Percentiles rank a stretch among this genome's conserved stretches.
Evolutionary conservation across 257 asterid genomes (phyloP).

Genomic region (Verbena officinalis): DNA sequence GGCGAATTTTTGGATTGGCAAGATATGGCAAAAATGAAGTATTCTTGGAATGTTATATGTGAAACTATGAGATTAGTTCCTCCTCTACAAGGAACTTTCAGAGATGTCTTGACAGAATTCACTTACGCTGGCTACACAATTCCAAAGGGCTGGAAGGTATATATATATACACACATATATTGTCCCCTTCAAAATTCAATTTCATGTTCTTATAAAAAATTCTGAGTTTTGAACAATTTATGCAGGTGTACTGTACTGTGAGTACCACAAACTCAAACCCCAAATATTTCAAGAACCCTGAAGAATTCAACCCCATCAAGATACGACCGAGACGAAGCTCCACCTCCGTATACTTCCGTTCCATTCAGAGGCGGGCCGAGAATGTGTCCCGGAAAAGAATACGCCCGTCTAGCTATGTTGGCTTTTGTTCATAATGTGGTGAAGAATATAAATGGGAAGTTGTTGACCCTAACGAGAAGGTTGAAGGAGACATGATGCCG

Average conservation of each 20-base stretch:
- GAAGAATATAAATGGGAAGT: slow-evolving; percentile 52
- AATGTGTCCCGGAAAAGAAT: slow-evolving; percentile 66
- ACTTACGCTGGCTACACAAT: slow-evolving; percentile 62
- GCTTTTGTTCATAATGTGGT: slow-evolving; percentile 53
- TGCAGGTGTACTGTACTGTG: slow-evolving; percentile 58
- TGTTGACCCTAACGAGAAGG: slow-evolving; percentile 47
- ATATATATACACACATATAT: not conserved
- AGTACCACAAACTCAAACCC: slow-evolving; percentile 54
- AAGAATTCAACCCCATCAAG: slow-evolving; percentile 56
- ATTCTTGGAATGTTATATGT: slow-evolving; percentile 56
- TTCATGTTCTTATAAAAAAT: no score
- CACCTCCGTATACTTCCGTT: slow-evolving; percentile 42
- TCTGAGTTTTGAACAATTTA: not conserved
- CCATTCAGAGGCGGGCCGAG: no score
- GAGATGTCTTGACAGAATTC: slow-evolving; percentile 51
- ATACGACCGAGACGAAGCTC: slow-evolving; percentile 34
- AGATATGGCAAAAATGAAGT: slow-evolving; percentile 59
- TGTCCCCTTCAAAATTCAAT: not conserved
- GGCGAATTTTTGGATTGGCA: slow-evolving; percentile 55
- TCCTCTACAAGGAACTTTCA: slow-evolving; percentile 65
- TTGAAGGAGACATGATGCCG: slow-evolving; percentile 70
- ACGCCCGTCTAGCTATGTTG: slow-evolving; percentile 54
- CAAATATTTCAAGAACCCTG: slow-evolving; percentile 44
- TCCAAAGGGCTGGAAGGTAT: slow-evolving; percentile 74
- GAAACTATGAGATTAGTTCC: slow-evolving; percentile 66